phyloP scores from a whole-genome alignment of 371 early-diverging fungal species.

The Rhizopus stolonifer region DNA sequence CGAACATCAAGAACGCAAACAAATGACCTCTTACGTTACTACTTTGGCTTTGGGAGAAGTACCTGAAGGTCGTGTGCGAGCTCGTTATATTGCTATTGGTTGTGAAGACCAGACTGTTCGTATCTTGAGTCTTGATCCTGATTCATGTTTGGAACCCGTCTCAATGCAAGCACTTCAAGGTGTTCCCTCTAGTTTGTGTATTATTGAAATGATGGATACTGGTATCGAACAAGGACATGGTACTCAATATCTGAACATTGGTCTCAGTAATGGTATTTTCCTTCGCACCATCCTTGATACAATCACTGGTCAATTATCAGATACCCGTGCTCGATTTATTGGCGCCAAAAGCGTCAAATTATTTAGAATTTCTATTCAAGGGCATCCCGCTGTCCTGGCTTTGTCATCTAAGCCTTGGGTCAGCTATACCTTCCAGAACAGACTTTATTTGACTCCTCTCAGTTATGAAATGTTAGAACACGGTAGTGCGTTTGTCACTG shows the following conservation, averaged over 20 bases:
- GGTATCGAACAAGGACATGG: constrained; percentile 59
- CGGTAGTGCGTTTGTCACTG: constrained; percentile 86
- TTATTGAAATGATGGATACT: constrained; percentile 78
- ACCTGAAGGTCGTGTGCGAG: constrained; percentile 77
- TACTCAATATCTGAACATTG: constrained; percentile 84
- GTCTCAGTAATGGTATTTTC: constrained; percentile 87
- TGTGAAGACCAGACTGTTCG: constrained; percentile 93
- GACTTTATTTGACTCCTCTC: constrained; percentile 55
- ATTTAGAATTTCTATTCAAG: constrained; percentile 65
- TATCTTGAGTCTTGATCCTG: constrained; percentile 82
- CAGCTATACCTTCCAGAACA: constrained; percentile 76
- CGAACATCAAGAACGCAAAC: constrained; percentile 82
- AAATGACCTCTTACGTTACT: constrained; percentile 70
- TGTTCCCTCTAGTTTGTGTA: constrained; percentile 57
- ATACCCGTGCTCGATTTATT: constrained; percentile 85
- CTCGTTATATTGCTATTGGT: constrained; percentile 87
- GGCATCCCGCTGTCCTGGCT: constrained; percentile 77
- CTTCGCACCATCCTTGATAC: constrained; percentile 86
- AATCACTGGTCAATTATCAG: constrained; percentile 81
- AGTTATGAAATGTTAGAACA: constrained; percentile 79
- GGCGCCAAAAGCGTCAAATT: constrained; percentile 86
- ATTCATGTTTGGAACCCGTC: constrained; percentile 73
- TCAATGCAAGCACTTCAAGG: constrained; percentile 77
- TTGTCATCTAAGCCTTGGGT: constrained; percentile 91
- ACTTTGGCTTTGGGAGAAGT: constrained; percentile 81